Evolutionary conservation across 768 basidiomycete genomes (phyloP).

Genomic region (Pisolithus marmoratus): DNA sequence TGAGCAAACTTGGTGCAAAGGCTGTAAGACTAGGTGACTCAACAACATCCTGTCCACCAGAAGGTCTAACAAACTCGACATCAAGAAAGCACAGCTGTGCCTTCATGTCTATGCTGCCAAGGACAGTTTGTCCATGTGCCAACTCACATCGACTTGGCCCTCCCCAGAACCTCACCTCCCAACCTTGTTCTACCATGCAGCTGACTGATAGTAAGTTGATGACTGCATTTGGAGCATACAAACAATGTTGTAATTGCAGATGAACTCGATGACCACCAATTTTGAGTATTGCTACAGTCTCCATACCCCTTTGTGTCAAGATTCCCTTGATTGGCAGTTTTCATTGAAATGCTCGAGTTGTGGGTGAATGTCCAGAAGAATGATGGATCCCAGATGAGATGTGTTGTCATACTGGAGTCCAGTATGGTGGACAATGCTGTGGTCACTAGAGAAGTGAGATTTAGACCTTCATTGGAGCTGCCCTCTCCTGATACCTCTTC

Average conservation of each 20-base stretch:
- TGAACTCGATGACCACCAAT: background rate
- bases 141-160: background rate
- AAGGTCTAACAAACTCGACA: background rate
- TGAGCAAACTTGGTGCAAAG: background rate
- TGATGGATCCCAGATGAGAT: too few species aligned
- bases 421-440: too few species aligned
- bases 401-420: too few species aligned
- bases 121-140: background rate
- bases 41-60: too few species aligned
- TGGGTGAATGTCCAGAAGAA: too few species aligned
- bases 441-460: too few species aligned
- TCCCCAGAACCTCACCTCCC: background rate
- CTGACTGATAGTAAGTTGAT: background rate
- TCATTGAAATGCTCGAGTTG: too few species aligned
- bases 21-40: background rate
- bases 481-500: too few species aligned
- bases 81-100: background rate
- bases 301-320: background rate
- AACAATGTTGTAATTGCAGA: background rate
- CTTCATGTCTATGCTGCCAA: background rate
- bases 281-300: background rate
- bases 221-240: background rate
- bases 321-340: background rate
- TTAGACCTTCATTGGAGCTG: too few species aligned
- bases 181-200: background rate